Conservation (phyloP, 306 rosid genomes). For the Medicago lupulina region DNA sequence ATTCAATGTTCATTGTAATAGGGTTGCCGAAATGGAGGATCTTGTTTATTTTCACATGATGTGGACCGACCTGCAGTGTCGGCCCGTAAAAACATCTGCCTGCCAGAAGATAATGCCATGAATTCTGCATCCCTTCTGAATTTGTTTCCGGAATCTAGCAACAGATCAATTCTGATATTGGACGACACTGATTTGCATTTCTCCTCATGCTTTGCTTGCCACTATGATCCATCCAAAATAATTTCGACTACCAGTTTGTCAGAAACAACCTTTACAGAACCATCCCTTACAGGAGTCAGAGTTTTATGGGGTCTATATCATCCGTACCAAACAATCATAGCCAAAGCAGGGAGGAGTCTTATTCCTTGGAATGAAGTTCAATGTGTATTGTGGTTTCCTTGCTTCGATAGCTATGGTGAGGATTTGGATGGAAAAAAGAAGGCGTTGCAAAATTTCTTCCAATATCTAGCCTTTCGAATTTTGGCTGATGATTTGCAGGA, state of each 20-base stretch:
- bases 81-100: slow-evolving; percentile 46
- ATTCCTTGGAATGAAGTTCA: slow-evolving; percentile 75
- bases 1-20: slow-evolving; percentile 42
- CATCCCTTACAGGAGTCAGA: slow-evolving; percentile 57
- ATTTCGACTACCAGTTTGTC: slow-evolving; percentile 67
- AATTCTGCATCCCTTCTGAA: slow-evolving; percentile 54
- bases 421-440: slow-evolving; percentile 51
- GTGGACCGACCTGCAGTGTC: slow-evolving; percentile 46
- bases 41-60: slow-evolving; percentile 75
- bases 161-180: slow-evolving; percentile 65
- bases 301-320: slow-evolving; percentile 73
- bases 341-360: slow-evolving; percentile 54
- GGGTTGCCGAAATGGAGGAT: slow-evolving; percentile 84
- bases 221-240: slow-evolving; percentile 63
- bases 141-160: slow-evolving; percentile 54
- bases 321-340: slow-evolving; percentile 71
- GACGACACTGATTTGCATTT: slow-evolving; percentile 67
- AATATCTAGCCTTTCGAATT: slow-evolving; percentile 69
- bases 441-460: slow-evolving; percentile 64
- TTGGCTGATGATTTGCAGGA: slow-evolving; percentile 60
- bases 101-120: slow-evolving; percentile 59
- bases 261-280: slow-evolving; percentile 49
- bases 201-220: slow-evolving; percentile 57
- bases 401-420: slow-evolving; percentile 57
- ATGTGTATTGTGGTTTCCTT: slow-evolving; percentile 79